Conservation (phyloP, 73 alveolate species). For the Uronychia setigera region DNA sequence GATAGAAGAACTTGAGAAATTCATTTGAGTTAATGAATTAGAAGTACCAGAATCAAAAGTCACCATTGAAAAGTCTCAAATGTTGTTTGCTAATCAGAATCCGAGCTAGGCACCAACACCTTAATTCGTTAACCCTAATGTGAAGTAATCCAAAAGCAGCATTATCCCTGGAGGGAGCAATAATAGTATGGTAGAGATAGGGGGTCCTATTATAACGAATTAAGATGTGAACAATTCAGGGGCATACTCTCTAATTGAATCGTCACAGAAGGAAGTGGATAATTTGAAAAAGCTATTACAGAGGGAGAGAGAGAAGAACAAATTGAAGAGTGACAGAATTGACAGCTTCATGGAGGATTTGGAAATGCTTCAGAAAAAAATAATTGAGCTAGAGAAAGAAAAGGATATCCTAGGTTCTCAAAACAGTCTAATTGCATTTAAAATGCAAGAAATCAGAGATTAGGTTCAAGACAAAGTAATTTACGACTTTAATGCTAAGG, state of each 20-base stretch:
- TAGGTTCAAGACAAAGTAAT: constrained; percentile 27
- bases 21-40: constrained; percentile 5
- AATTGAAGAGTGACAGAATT: constrained; percentile 27
- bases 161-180: neutral
- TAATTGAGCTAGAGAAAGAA: constrained; percentile 13
- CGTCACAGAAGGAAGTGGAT: constrained; percentile 7
- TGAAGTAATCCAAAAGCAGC: neutral
- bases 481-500: neutral
- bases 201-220: neutral
- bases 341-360: constrained; percentile 16
- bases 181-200: neutral
- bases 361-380: constrained; percentile 30
- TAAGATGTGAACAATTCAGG: too few relatives aligned
- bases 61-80: neutral
- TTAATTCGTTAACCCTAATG: too few relatives aligned
- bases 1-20: constrained; percentile 13
- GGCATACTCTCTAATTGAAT: too few relatives aligned
- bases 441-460: constrained; percentile 31
- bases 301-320: constrained; percentile 49
- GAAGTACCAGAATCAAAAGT: constrained; percentile 14
- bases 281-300: constrained; percentile 18
- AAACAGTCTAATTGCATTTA: constrained; percentile 12
- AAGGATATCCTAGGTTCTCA: constrained; percentile 23
- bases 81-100: too few relatives aligned
- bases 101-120: too few relatives aligned